Percentiles rank a stretch among this genome's conserved stretches.
Evolutionary conservation across 345 rosid species (phyloP).

Genomic region (Euphorbia lathyris): DNA sequence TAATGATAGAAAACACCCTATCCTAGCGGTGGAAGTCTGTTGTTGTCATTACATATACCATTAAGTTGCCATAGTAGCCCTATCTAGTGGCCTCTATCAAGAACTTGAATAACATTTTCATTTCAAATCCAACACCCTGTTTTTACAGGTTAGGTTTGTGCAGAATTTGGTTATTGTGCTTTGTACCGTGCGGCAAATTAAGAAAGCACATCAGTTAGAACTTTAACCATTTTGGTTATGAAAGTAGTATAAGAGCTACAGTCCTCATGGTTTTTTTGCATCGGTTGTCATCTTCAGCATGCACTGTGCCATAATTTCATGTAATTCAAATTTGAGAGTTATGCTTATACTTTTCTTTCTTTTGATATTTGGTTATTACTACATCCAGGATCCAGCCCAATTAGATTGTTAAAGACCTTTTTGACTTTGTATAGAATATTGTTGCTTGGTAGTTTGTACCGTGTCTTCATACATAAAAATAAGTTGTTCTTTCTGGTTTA

Average conservation of each 20-base stretch:
- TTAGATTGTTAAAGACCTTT: neutral
- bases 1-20: too few species aligned
- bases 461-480: too few species aligned
- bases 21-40: neutral
- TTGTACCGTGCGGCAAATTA: neutral
- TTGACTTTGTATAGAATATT: neutral
- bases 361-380: neutral
- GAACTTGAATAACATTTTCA: neutral
- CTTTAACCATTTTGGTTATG: neutral
- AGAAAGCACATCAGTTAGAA: neutral
- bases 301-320: neutral
- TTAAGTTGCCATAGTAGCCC: neutral
- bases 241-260: neutral
- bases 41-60: neutral
- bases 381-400: neutral
- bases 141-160: neutral
- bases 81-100: neutral
- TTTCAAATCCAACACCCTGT: neutral
- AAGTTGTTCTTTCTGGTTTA: neutral
- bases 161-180: neutral
- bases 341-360: neutral
- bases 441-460: neutral
- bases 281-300: neutral
- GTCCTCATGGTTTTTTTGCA: neutral
- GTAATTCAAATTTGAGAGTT: neutral